Base-by-base conservation (phyloP, 2,329 filamentous ascomycete genomes). In the Simplicillium aogashimaense region DNA sequence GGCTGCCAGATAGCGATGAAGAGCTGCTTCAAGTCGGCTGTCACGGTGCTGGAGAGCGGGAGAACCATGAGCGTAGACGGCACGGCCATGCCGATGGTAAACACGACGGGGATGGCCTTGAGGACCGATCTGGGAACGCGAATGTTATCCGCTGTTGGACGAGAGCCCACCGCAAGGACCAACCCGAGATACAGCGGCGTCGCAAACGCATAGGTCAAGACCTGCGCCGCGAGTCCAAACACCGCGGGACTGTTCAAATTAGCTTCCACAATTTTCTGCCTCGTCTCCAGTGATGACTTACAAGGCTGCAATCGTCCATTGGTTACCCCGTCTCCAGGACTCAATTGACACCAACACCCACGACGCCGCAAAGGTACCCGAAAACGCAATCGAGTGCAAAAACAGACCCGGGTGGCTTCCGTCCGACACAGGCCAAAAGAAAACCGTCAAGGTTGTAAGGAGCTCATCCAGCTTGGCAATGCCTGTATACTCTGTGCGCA, bases 1-100 rank as follows among this genome's bases (percentile, higher is more conserved):
- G 47, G 45, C 42, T 50, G 48, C 47, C 47, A 50, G 37, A 44
- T 9, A 20, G 47, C 47, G 13, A 45, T 45, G 31, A 46, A 28
- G 16, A 47, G 36, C 29, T 50, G 47, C 47, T 50, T 50, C 15
- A 44, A 16, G 32, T 46, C 45, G 20, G 35, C 16, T 5, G 47
- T 46, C 34, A 49, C 25, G 13, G 2, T 11, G 11, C 40, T 31
- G 10, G 42, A 41, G 2, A 41, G n/a, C 29, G 47, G 47, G 12
- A 42, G 30, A 3, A 41, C 8, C 47, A 49, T 44, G 34, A 39
- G 40, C 16, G 39, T 5, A 10, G 43, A 43, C 7, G 47, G 47
- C n/a, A 47, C n/a, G 35, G 36, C 17, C 36, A 41, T 43, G 42
- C 43, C 45, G 18, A 46, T 8, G 18, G 42, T 20, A 30, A 39